phyloP scores from a whole-genome alignment of 495 filamentous ascomycete genomes.

The Aspergillus bridgeri region DNA sequence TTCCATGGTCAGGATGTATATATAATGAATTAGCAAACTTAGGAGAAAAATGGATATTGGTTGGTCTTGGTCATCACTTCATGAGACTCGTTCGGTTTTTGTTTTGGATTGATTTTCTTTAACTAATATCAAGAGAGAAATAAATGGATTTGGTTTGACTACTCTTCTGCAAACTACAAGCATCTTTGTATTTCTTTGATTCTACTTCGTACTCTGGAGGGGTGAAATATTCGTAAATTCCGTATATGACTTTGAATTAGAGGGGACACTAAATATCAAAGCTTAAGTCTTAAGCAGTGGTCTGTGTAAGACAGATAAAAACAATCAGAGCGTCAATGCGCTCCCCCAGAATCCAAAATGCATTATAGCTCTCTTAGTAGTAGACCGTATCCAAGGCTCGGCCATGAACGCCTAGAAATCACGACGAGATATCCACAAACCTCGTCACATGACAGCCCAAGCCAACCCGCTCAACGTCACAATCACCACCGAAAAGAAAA shows the following conservation, averaged over 20 bases:
- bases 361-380: not conserved
- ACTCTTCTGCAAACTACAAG: too few relatives aligned
- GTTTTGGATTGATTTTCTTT: constrained; percentile 1
- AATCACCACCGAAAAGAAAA: not conserved
- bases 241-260: not conserved
- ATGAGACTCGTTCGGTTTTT: not conserved
- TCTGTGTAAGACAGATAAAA: not conserved
- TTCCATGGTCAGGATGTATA: constrained; percentile 27
- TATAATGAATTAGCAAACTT: constrained; percentile 25
- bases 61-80: constrained; percentile 10
- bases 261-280: not conserved
- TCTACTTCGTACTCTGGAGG: too few relatives aligned
- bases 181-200: too few relatives aligned
- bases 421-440: not conserved
- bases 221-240: too few relatives aligned
- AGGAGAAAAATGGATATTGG: constrained; percentile 17
- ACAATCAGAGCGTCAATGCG: not conserved
- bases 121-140: not conserved
- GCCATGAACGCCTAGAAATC: not conserved
- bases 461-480: constrained; percentile 3
- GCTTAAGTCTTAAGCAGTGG: not conserved
- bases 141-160: not conserved
- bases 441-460: not conserved
- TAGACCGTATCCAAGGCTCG: not conserved
- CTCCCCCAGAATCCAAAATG: not conserved